Evolutionary conservation across 345 rosid species (phyloP), one percentile per base, ranked within the genome.

Genomic region (Microcos paniculata): DNA sequence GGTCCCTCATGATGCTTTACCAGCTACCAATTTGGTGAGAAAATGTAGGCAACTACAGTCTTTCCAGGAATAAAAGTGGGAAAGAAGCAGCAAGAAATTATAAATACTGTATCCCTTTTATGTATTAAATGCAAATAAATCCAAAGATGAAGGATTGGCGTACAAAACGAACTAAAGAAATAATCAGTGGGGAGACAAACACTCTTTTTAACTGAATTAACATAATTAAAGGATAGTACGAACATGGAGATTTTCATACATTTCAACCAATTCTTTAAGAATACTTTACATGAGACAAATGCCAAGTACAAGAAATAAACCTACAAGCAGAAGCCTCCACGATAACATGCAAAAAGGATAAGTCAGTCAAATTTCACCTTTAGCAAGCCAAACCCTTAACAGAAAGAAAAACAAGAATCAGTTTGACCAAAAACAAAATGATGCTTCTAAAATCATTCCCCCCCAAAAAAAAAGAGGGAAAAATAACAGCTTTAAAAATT

Each of bases 1-100:
- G 84, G 78, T 80, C 88, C 23, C 94, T 82, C 97, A 90, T 92
- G 40, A 55, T 66, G 40, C 52, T 55, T 51, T 48, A 30, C 65
- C 77, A 49, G 43, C 58, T 31, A 42, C 49, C 24, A 16, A 9
- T 42, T 30, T 57, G n/a, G 31, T 40, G 15, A 70, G 70, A 64
- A 26, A 24, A 38, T 15, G 55, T 1, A 24, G 14, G 46, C 19
- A 49, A 43, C 4, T 13, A 38, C 15, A 23, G 51, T 58, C 66
- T 40, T 51, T 72, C 75, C 33, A 28, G 26, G 30, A 55, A 53
- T 53, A 56, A 15, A 56, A 38, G 46, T 28, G 2, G 33, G 38
- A 35, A 55, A 40, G 21, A 21, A 26, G 42, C 76, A 35, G 53
- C 38, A 38, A 52, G 38, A 72, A 42, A 56, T 26, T 55, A 35